Evolutionary conservation across 352 stramenopile species (phyloP).

Genomic region (Phytophthora pini): DNA sequence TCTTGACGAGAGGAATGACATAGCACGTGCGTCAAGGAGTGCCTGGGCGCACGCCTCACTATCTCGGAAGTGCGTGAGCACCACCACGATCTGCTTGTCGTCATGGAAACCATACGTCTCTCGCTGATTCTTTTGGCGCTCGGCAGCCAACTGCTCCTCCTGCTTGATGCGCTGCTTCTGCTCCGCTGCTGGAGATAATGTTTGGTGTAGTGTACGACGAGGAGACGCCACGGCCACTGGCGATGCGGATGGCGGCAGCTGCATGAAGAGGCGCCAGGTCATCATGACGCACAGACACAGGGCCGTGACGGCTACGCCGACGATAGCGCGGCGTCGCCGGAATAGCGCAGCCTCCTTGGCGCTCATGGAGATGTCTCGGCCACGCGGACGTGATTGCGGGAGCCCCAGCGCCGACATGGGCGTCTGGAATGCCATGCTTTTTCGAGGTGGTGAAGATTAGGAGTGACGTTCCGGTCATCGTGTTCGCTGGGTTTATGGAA

Average conservation of each 20-base stretch:
- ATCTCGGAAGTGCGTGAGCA: conserved; percentile 77
- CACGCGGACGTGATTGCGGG: conserved; percentile 45
- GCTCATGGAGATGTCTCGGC: conserved; percentile 4
- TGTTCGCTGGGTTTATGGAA: not conserved
- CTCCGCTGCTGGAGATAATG: conserved; percentile 20
- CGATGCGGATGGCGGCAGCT: conserved; percentile 32
- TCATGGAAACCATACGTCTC: conserved; percentile 55
- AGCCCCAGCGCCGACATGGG: conserved; percentile 64
- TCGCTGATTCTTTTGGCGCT: conserved; percentile 21
- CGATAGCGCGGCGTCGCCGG: conserved; percentile 22
- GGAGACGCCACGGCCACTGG: conserved; percentile 20
- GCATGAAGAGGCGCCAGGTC: conserved; percentile 50
- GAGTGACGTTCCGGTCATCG: not conserved
- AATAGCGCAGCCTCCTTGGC: conserved; percentile 28
- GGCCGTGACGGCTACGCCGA: conserved; percentile 30
- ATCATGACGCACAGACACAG: conserved; percentile 48
- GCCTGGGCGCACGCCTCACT: conserved; percentile 58
- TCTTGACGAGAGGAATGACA: conserved; percentile 47
- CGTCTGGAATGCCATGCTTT: conserved; percentile 54
- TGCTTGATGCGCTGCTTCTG: conserved; percentile 24
- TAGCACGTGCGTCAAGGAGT: conserved; percentile 49
- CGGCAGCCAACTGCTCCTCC: conserved; percentile 21
- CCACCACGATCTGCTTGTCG: conserved; percentile 76
- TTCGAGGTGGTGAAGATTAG: not conserved
- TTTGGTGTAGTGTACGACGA: conserved; percentile 36